phyloP scores from a whole-genome alignment of 1,284 basidiomycete genomes.

The Ganoderma leucocontextum region DNA sequence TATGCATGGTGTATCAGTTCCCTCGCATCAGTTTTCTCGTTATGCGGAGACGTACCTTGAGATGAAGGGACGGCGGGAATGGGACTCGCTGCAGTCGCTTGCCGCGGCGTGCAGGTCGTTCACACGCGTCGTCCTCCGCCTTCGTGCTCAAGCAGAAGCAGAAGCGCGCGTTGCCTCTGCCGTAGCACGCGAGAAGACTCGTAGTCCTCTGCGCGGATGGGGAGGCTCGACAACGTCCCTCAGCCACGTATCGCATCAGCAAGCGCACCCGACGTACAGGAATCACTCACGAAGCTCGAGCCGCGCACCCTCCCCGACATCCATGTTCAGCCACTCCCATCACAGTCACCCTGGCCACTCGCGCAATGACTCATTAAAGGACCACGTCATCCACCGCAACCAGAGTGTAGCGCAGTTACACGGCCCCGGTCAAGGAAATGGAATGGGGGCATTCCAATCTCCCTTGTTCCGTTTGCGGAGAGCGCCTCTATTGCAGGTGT shows the following conservation, averaged over 20 bases:
- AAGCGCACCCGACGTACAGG: constrained; percentile 11
- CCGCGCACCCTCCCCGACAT: constrained; percentile 70
- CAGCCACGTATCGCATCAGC: constrained; percentile 22
- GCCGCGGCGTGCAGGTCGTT: constrained; percentile 63
- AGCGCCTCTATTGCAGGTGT: constrained; percentile 78
- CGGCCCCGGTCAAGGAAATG: constrained; percentile 18
- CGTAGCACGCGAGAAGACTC: constrained; percentile 18
- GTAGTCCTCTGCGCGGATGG: constrained; percentile 24
- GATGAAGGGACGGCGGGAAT: constrained; percentile 44
- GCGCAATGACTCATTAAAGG: constrained; percentile 17
- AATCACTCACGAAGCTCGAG: constrained; percentile 55
- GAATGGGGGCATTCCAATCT: constrained; percentile 57
- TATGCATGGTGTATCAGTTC: constrained; percentile 78
- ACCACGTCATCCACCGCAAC: constrained; percentile 22
- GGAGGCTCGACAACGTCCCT: constrained; percentile 28
- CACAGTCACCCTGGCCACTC: constrained; percentile 43
- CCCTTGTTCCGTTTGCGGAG: constrained; percentile 72
- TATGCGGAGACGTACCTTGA: constrained; percentile 64
- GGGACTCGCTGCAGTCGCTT: constrained; percentile 54
- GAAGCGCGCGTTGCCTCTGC: constrained; percentile 48
- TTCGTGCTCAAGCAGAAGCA: constrained; percentile 77
- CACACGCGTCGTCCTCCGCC: constrained; percentile 75
- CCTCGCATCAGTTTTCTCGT: constrained; percentile 72
- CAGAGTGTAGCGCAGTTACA: constrained; percentile 13
- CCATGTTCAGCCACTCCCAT: constrained; percentile 50